phyloP scores from a whole-genome alignment of 257 asterid genomes.

The Solanum pennellii region DNA sequence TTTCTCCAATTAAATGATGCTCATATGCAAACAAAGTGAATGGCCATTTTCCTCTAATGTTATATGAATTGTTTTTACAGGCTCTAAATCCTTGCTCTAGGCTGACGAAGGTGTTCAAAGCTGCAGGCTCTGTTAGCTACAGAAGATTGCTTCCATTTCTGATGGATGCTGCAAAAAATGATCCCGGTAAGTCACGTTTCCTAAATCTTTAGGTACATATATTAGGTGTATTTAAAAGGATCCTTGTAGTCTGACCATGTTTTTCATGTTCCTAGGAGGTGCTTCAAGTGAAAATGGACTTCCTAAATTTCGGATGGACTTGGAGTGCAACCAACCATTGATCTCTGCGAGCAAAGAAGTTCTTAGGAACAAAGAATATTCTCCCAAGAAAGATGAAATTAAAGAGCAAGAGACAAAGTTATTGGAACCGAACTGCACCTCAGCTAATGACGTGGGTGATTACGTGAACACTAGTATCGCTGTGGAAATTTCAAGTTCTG shows the following conservation, averaged over 20 bases:
- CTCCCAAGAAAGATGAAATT: conserved; percentile 2
- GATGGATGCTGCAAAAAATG: conserved; percentile 41
- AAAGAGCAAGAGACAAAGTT: conserved; percentile 1
- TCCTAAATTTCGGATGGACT: conserved; percentile 12
- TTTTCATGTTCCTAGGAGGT: conserved; percentile 19
- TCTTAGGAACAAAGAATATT: conserved; percentile 2
- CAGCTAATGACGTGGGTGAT: conserved; percentile 8
- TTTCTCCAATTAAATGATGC: background rate
- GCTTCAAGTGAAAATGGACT: conserved; percentile 12
- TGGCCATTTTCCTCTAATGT: background rate
- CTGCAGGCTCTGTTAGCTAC: conserved; percentile 55
- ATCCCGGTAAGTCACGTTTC: conserved; percentile 15
- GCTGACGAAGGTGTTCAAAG: conserved; percentile 32
- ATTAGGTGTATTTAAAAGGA: background rate
- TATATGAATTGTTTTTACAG: conserved; percentile 16
- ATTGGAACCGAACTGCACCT: background rate
- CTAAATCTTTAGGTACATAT: background rate
- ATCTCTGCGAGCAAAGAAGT: background rate
- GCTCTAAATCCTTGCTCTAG: conserved; percentile 57
- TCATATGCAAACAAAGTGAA: background rate
- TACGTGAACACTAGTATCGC: background rate
- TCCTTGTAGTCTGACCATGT: background rate
- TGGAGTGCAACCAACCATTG: conserved; percentile 5
- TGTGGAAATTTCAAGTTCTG: background rate
- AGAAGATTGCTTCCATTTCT: conserved; percentile 73